These are phyloP conservation scores for Globisporangium sylvaticum DNA, from an alignment of 352 stramenopile species.

Conservation along the genomic window DNA sequence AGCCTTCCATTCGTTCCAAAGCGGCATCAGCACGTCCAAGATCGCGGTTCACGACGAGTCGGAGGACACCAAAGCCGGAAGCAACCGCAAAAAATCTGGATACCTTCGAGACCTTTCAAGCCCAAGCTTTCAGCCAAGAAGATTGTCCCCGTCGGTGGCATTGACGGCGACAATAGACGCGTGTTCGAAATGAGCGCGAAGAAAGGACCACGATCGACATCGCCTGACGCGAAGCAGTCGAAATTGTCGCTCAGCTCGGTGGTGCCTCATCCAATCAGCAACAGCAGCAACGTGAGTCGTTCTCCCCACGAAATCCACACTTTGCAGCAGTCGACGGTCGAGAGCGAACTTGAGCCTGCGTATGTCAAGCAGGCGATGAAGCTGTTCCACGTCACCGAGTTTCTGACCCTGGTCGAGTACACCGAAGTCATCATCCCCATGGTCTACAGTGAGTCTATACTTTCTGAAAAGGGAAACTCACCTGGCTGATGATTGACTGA, in stretches of 20 bases:
- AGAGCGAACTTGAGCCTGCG: slow-evolving; percentile 1
- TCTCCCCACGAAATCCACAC: background rate
- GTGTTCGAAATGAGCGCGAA: background rate
- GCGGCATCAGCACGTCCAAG: background rate
- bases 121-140: background rate
- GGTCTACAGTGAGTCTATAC: slow-evolving; percentile 7
- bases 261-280: background rate
- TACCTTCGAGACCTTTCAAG: background rate
- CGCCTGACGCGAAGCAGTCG: background rate
- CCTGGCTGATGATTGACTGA: background rate
- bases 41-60: no score
- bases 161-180: background rate
- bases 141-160: background rate
- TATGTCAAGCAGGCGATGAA: slow-evolving; percentile 3
- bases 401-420: slow-evolving; percentile 8
- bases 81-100: background rate
- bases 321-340: background rate
- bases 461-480: background rate
- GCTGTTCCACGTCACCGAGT: slow-evolving; percentile 1
- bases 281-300: background rate
- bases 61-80: no score
- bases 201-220: background rate
- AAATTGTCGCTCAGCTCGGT: background rate
- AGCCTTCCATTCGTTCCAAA: background rate
- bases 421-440: slow-evolving; percentile 7